These are phyloP conservation scores for Cyathus striatus DNA, from an alignment of 768 basidiomycete genomes.

Conservation along the genomic window DNA sequence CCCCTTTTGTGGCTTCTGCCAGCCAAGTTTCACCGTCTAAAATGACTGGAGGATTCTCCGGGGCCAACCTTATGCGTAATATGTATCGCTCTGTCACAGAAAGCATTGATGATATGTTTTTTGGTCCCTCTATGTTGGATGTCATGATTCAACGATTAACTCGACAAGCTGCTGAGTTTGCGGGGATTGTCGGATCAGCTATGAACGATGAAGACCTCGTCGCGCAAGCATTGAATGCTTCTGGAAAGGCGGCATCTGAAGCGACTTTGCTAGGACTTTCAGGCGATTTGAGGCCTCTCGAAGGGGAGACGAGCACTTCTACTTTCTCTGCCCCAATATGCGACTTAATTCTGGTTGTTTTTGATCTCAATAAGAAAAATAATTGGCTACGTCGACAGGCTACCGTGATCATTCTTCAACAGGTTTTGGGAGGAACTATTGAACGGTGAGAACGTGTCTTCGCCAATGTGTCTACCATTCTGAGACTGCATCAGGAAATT, in stretches of 20 bases:
- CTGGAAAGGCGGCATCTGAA: slow-evolving; percentile 60
- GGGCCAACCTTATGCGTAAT: slow-evolving; percentile 74
- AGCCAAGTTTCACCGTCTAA: slow-evolving; percentile 31
- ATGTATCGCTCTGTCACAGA: slow-evolving; percentile 91
- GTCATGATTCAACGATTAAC: slow-evolving; percentile 90
- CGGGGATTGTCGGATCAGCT: slow-evolving; percentile 74
- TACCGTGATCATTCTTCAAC: slow-evolving; percentile 93
- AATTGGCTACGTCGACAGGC: slow-evolving; percentile 96
- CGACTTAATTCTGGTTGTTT: slow-evolving; percentile 87
- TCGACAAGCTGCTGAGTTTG: slow-evolving; percentile 84
- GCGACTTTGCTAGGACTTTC: slow-evolving; percentile 69
- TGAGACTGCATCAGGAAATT: slow-evolving; percentile 59
- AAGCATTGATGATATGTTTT: slow-evolving; percentile 96
- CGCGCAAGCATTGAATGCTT: slow-evolving; percentile 69
- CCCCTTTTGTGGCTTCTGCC: slow-evolving; percentile 68
- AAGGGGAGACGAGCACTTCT: slow-evolving; percentile 85
- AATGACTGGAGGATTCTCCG: slow-evolving; percentile 47
- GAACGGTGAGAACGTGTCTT: slow-evolving; percentile 61
- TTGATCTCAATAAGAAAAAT: slow-evolving; percentile 93
- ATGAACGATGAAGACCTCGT: slow-evolving; percentile 83
- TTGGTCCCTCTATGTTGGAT: slow-evolving; percentile 93
- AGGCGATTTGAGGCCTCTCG: slow-evolving; percentile 73
- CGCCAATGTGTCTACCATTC: neutral
- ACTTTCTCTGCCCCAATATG: slow-evolving; percentile 93
- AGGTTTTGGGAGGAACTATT: slow-evolving; percentile 92